Conservation (phyloP, 345 rosid genomes). For the Rhizophora apiculata region DNA sequence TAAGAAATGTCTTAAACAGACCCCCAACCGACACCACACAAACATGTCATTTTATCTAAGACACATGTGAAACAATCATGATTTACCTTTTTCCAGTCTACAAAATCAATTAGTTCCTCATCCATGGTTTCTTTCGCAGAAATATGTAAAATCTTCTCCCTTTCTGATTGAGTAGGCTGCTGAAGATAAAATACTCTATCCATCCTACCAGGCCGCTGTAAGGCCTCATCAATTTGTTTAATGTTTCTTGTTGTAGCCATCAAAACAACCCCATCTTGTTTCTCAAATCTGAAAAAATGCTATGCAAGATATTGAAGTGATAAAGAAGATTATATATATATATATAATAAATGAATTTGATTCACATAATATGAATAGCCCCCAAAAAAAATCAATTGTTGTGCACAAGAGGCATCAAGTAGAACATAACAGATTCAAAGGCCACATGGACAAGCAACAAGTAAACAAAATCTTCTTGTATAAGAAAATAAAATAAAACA, state of each 20-base stretch:
- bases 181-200: conserved; percentile 91
- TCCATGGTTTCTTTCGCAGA: conserved; percentile 93
- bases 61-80: not conserved
- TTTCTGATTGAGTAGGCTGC: conserved; percentile 80
- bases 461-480: too few relatives aligned
- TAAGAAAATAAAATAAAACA: too few relatives aligned
- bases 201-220: conserved; percentile 94
- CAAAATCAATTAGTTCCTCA: conserved; percentile 63
- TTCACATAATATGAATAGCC: not conserved
- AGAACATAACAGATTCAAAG: too few relatives aligned
- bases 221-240: conserved; percentile 90
- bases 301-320: conserved; percentile 8
- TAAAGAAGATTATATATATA: not conserved
- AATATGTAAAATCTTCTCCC: conserved; percentile 70
- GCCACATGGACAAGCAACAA: too few relatives aligned
- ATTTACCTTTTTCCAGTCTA: conserved; percentile 87
- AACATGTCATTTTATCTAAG: not conserved
- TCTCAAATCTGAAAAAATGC: conserved; percentile 68
- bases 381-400: not conserved
- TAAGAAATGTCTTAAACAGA: not conserved
- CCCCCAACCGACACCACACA: not conserved
- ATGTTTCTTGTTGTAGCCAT: conserved; percentile 92
- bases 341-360: too few relatives aligned
- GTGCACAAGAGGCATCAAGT: not conserved
- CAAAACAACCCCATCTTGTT: conserved; percentile 96